Evolutionary conservation across 768 basidiomycete genomes (phyloP).

Genomic region (Vararia minispora): DNA sequence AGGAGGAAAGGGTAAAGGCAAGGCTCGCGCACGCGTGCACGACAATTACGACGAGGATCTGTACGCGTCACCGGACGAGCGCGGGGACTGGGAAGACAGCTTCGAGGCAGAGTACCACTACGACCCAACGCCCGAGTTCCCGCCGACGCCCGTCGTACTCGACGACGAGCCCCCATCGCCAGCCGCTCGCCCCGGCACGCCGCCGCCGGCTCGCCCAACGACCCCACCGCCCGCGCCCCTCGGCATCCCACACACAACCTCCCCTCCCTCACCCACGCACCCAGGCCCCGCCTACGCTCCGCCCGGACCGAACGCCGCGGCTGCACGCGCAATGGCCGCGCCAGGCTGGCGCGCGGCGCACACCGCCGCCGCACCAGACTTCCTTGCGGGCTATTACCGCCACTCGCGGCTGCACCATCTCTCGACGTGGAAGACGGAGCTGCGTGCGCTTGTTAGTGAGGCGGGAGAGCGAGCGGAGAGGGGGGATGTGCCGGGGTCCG

Average conservation of each 20-base stretch:
- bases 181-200: conserved; percentile 5
- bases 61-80: too few species aligned
- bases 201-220: conserved; percentile 13
- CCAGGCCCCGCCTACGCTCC: conserved; percentile 56
- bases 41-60: too few species aligned
- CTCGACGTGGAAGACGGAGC: conserved; percentile 85
- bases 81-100: too few species aligned
- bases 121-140: too few species aligned
- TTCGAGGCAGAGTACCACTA: too few species aligned
- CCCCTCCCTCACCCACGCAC: conserved; percentile 31
- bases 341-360: conserved; percentile 80
- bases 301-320: conserved; percentile 56
- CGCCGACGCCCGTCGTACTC: too few species aligned
- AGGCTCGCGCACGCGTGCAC: too few species aligned
- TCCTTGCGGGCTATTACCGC: conserved; percentile 60
- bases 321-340: conserved; percentile 70
- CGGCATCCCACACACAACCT: conserved; percentile 27
- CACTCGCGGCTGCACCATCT: conserved; percentile 91
- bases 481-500: conserved; percentile 12
- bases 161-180: too few species aligned
- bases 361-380: conserved; percentile 78
- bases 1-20: too few species aligned
- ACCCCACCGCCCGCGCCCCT: conserved; percentile 8
- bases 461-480: conserved; percentile 65
- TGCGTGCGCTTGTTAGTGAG: conserved; percentile 66